phyloP scores from a whole-genome alignment of 1,139 yeast genomes.

The Geotrichum phurueaensis region DNA sequence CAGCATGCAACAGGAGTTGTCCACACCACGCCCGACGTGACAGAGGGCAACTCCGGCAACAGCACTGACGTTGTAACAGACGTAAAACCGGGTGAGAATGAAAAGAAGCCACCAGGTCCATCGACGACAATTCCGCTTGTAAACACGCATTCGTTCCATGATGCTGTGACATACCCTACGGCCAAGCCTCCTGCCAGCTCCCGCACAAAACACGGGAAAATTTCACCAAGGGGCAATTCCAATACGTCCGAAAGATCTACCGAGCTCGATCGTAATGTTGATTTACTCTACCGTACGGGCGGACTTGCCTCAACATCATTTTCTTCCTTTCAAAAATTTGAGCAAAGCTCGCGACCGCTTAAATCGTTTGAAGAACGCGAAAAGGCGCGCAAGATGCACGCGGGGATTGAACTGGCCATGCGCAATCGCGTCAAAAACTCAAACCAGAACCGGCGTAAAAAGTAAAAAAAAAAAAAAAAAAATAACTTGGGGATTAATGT shows the following conservation, averaged over 20 bases:
- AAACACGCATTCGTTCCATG: not conserved
- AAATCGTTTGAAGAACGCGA: constrained; percentile 1
- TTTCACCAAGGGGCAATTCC: not conserved
- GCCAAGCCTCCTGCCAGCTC: not conserved
- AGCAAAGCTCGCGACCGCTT: not conserved
- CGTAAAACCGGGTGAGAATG: not conserved
- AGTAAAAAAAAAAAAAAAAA: not conserved
- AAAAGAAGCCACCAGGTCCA: not conserved
- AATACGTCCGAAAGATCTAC: not conserved
- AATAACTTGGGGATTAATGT: not conserved
- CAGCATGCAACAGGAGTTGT: constrained; percentile 2
- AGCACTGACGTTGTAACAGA: not conserved
- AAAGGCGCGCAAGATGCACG: constrained; percentile 6
- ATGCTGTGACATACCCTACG: not conserved
- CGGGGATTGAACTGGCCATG: constrained; percentile 10
- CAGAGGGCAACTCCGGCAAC: not conserved
- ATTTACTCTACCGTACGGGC: not conserved
- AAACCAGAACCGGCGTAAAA: not conserved
- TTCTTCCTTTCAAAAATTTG: not conserved
- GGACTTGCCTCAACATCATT: not conserved
- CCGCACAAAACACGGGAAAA: not conserved
- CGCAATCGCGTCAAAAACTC: constrained; percentile 5
- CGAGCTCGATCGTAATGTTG: not conserved
- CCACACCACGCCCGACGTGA: not conserved
- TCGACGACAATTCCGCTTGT: not conserved